Percentiles rank a stretch among this genome's conserved stretches.
Evolutionary conservation across 139 green algal genomes (phyloP).

Genomic region (Ostreobium quekettii): DNA sequence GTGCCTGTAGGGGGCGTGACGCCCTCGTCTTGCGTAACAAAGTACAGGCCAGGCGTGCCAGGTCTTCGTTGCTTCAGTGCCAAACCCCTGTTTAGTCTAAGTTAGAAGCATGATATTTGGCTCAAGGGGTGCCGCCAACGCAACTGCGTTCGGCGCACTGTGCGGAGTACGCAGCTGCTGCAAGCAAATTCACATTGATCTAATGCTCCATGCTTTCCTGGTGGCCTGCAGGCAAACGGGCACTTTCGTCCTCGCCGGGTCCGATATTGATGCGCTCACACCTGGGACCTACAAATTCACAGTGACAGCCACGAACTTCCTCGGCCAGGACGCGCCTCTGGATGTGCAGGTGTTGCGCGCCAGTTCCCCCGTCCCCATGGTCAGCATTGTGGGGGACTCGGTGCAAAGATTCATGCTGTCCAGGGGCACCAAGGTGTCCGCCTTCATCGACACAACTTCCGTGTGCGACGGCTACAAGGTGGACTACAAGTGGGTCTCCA

Average conservation of each 20-base stretch:
- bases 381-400: not conserved
- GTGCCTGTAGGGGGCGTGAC: no score
- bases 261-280: not conserved
- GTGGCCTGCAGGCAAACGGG: not conserved
- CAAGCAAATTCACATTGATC: no score
- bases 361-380: not conserved
- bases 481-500: not conserved
- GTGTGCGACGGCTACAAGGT: not conserved
- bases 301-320: not conserved
- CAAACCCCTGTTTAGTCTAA: no score
- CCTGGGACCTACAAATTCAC: not conserved
- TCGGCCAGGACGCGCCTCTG: not conserved
- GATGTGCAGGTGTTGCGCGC: not conserved
- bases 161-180: no score
- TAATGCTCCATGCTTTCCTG: no score
- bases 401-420: not conserved
- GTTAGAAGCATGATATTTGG: no score
- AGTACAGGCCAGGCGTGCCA: no score
- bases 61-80: no score
- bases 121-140: no score
- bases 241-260: not conserved
- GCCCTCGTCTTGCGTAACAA: no score
- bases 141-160: no score
- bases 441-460: not conserved
- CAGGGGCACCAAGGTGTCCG: not conserved